Percentiles rank a stretch among this genome's conserved stretches.
Evolutionary conservation across 2,329 filamentous ascomycete species (phyloP).

Genomic region (Fusarium sp.): DNA sequence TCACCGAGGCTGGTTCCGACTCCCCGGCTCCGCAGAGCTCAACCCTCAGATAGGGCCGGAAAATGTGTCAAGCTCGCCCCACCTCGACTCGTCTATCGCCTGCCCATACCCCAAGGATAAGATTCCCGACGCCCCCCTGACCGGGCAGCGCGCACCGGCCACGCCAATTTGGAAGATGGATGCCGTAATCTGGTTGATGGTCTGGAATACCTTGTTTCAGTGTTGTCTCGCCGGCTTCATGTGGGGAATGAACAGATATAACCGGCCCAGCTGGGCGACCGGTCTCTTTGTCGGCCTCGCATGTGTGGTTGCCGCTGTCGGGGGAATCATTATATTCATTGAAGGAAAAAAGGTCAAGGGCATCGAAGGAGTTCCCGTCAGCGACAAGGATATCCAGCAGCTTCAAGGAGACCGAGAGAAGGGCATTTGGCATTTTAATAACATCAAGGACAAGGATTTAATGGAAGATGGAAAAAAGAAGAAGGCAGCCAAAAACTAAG

Average conservation of each 20-base stretch:
- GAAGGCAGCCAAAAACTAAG: constrained; percentile 37
- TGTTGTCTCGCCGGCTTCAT: constrained; percentile 79
- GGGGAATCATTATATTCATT: constrained; percentile 74
- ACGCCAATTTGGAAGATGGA: constrained; percentile 81
- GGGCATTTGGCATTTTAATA: constrained; percentile 65
- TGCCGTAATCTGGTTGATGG: constrained; percentile 80
- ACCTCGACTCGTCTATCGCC: constrained; percentile 38
- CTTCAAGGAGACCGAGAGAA: constrained; percentile 62
- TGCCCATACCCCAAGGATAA: constrained; percentile 72
- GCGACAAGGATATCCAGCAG: constrained; percentile 61
- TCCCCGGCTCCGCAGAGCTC: constrained; percentile 71
- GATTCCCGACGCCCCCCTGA: constrained; percentile 74
- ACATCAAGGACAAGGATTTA: constrained; percentile 50
- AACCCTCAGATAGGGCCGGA: constrained; percentile 62
- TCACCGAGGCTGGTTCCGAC: constrained; percentile 79
- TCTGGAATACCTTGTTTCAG: constrained; percentile 83
- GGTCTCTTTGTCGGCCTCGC: constrained; percentile 81
- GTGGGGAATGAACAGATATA: constrained; percentile 80
- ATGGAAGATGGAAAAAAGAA: constrained; percentile 18
- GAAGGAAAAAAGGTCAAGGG: constrained; percentile 78
- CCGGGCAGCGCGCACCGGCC: constrained; percentile 74
- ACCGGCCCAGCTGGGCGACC: constrained; percentile 80
- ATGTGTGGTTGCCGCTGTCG: constrained; percentile 73
- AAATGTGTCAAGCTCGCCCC: constrained; percentile 57
- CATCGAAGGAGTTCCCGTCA: constrained; percentile 75